These are phyloP conservation scores for Kluyveromyces lactis DNA, from an alignment of 805 yeast genomes.

Conservation along the genomic window DNA sequence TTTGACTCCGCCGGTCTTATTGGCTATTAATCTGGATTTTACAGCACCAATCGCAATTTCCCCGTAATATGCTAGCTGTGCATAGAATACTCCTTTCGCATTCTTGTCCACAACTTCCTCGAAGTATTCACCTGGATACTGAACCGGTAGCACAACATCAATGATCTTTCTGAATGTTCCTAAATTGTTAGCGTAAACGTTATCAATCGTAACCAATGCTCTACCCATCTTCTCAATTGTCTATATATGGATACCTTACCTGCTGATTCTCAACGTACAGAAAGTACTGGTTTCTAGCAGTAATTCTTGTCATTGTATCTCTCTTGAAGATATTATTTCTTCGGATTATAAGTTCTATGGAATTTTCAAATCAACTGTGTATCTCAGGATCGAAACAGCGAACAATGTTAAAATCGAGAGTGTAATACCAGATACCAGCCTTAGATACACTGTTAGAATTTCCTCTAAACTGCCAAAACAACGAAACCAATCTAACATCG, in stretches of 20 bases:
- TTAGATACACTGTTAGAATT: too few relatives aligned
- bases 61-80: conserved; percentile 45
- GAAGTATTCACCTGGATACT: conserved; percentile 18
- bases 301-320: too few relatives aligned
- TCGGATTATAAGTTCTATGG: too few relatives aligned
- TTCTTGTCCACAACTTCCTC: conserved; percentile 14
- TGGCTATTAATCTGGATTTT: conserved; percentile 43
- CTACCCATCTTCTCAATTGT: conserved; percentile 12
- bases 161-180: conserved; percentile 19
- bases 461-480: too few relatives aligned
- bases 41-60: conserved; percentile 79
- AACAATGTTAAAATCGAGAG: too few relatives aligned
- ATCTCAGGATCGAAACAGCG: too few relatives aligned
- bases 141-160: conserved; percentile 13
- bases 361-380: too few relatives aligned
- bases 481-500: too few relatives aligned
- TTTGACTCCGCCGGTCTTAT: conserved; percentile 29
- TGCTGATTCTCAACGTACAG: too few relatives aligned
- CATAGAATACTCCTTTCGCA: conserved; percentile 15
- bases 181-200: conserved; percentile 22
- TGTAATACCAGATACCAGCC: too few relatives aligned
- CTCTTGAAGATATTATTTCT: too few relatives aligned
- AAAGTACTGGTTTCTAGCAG: too few relatives aligned
- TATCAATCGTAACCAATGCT: conserved; percentile 15
- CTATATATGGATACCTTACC: not conserved